These are phyloP conservation scores for Metarhizium sp. DNA, from an alignment of 2,329 filamentous ascomycete species.

Conservation along the genomic window DNA sequence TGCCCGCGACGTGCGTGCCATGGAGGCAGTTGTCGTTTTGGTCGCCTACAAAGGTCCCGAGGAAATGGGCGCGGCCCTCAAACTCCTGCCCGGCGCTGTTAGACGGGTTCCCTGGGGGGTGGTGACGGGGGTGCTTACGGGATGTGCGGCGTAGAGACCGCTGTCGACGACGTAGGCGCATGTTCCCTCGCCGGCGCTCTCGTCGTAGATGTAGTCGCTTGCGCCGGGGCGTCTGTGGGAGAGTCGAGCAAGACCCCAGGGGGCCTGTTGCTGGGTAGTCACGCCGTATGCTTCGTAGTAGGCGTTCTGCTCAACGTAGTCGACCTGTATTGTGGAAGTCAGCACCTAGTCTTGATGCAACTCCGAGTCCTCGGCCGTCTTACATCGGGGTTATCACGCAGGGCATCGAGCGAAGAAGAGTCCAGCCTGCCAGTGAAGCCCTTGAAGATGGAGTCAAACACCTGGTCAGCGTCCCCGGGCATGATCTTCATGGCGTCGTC, in stretches of 20 bases:
- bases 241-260: constrained; percentile 26
- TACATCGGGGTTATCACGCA: constrained; percentile 14
- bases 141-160: constrained; percentile 23
- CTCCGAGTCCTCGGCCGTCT: background rate
- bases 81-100: constrained; percentile 19
- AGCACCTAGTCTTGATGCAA: background rate
- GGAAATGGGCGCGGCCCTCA: constrained; percentile 26
- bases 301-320: constrained; percentile 27
- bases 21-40: constrained; percentile 14
- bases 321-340: constrained; percentile 12
- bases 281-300: constrained; percentile 1
- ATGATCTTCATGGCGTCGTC: constrained; percentile 10
- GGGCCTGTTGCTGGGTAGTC: constrained; percentile 23
- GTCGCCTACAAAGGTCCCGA: constrained; percentile 22
- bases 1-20: constrained; percentile 24
- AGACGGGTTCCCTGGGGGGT: background rate
- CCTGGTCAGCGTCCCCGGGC: constrained; percentile 11
- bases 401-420: constrained; percentile 5
- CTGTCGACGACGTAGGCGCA: constrained; percentile 34
- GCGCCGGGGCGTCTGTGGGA: constrained; percentile 17
- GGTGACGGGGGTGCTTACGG: constrained; percentile 17
- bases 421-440: constrained; percentile 15
- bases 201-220: constrained; percentile 23
- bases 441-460: constrained; percentile 13
- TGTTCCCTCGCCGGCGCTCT: constrained; percentile 23